Evolutionary conservation across 176 grass and related monocot species (phyloP), one percentile per base, ranked within the genome.

Genomic region (Eremochloa ophiuroides): DNA sequence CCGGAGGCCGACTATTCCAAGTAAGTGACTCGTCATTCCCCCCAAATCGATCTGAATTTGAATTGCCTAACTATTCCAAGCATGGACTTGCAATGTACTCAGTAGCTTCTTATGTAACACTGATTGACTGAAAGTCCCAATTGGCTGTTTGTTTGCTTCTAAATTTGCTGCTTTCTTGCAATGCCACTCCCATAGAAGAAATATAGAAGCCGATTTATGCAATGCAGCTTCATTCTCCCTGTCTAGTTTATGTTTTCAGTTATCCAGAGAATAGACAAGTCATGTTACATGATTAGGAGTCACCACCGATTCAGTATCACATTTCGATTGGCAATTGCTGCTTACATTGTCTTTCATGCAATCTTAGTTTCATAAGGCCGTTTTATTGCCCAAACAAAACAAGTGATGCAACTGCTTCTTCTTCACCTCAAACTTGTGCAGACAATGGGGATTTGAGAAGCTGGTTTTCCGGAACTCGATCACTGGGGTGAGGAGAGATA

Each of bases 361-460:
- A 41, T 23, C 34, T 10, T 63, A 42, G n/a, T 47, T 83, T 46
- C 51, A 56, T 11, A 0, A 56, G 22, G 22, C 8, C 51, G 9
- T 11, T 56, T 56, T 23, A 23, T 23, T 56, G 55, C 23, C 4
- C 55, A 59, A 59, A 26, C 1, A 59, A 59, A 26, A 11, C 1
- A 59, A 59, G 55, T 26, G 55, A 59, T 1, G 11, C 50, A 10
- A 46, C 16, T 75, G 2, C 39, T 56, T 59, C 1, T 11, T 73
- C 16, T 59, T 60, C 4, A 11, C 44, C 53, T 23, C 6, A 47
- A 63, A 47, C 12, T 42, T 43, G 28, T 82, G 71, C 77, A 97
- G 91, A 14, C 66, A 94, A 77, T 97, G 91, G 94, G 94, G 91
- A 15, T 97, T 97, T 74, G 94, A 97, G 89, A 97, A 97, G 76